These are phyloP conservation scores for Colletotrichum falcatum DNA, from an alignment of 2,329 filamentous ascomycete genomes.

Conservation along the genomic window DNA sequence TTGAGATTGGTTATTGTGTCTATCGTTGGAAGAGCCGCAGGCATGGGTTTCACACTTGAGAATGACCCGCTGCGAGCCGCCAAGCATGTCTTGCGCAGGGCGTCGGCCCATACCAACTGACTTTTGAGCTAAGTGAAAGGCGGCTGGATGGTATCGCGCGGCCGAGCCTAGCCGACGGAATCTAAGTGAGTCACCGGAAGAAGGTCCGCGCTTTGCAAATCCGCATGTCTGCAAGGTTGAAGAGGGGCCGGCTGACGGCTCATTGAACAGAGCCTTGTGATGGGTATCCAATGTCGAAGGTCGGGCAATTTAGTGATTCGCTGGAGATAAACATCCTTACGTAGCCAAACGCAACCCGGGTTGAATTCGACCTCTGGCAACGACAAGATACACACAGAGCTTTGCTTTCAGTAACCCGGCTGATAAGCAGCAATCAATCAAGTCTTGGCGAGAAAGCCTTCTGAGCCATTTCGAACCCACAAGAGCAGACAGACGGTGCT, in stretches of 20 bases:
- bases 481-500: not conserved
- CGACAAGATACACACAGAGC: no score
- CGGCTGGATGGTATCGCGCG: not conserved
- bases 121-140: slow-evolving; percentile 3
- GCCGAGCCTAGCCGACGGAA: not conserved
- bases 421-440: not conserved
- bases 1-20: not conserved
- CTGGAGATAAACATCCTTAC: not conserved
- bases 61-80: not conserved
- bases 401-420: not conserved
- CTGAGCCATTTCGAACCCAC: not conserved
- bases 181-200: not conserved
- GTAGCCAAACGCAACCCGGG: not conserved
- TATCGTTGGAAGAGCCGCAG: not conserved
- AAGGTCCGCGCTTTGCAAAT: no score
- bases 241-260: not conserved
- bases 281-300: not conserved
- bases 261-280: not conserved
- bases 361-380: not conserved
- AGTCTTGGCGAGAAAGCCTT: not conserved
- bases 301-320: not conserved
- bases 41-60: not conserved
- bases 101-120: not conserved
- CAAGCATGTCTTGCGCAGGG: slow-evolving; percentile 10
- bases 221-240: not conserved